Evolutionary conservation across 2,329 filamentous ascomycete species (phyloP), one percentile per base, ranked within the genome.

Genomic region (Colletotrichum sp.): DNA sequence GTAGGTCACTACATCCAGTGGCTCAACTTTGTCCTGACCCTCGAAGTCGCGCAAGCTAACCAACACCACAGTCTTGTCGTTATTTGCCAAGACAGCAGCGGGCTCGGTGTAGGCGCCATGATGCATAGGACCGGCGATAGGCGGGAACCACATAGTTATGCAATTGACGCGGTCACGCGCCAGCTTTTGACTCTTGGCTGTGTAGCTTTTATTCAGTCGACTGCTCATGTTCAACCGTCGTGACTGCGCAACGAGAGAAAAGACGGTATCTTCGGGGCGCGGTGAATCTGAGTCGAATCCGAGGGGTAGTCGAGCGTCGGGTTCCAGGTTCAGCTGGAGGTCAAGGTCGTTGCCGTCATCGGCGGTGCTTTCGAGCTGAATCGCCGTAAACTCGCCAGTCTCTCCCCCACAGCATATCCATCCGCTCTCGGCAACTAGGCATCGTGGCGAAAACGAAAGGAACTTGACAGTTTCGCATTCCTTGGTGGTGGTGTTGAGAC

Each of bases 371-470:
- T 86, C 83, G 16, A 96, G 87, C 79, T 91, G 92, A 81, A 98
- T 94, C 71, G 95, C 93, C 34, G 95, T 93, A 82, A 98, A 98
- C 82, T 98, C 94, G 73, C 97, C 97, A 79, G 92, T 92, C 80
- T 98, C 94, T 75, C 96, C 96, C 63, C 96, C 97, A 63, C 96
- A 95, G 80, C 95, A 98, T 49, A 99, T 90, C 94, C 95, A 99
- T 68, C 96, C 96, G 80, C 95, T 91, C 69, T 93, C 93, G 9
- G 95, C 94, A n/a, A 95, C 94, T 8, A 98, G 91, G 84, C 96
- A 99, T 86, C 95, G 92, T n/a, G 96, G 94, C 80, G 85, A 91
- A 84, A 93, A 97, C 79, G 89, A 92, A 79, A 96, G 88, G 34
- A 92, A 88, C 68, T 92, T 95, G 83, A 95, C 92, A 77, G 91